A percentile compares a stretch with the other conserved stretches of the same genome.
Evolutionary conservation across 805 yeast species (phyloP).

Genomic region (Aciculoconidium aculeatum): DNA sequence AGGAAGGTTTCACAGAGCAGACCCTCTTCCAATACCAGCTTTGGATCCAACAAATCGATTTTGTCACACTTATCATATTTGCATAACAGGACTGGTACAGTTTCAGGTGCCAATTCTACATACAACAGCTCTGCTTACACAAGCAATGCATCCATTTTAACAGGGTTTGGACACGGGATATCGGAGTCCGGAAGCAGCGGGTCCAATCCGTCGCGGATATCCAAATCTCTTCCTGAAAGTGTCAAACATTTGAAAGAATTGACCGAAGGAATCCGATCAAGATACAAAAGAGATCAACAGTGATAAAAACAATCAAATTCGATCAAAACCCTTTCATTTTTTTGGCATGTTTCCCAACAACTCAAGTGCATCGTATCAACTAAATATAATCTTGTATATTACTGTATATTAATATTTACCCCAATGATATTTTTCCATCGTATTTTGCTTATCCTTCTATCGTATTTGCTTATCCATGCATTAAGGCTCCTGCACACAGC

Average conservation of each 20-base stretch:
- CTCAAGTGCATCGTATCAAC: too few species aligned
- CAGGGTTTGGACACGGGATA: constrained; percentile 32
- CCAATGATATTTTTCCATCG: too few species aligned
- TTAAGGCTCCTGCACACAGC: too few species aligned
- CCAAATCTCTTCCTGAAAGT: constrained; percentile 14
- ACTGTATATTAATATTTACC: constrained; percentile 4
- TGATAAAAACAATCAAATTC: too few species aligned
- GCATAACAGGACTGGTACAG: constrained; percentile 6
- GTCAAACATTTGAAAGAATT: constrained; percentile 19
- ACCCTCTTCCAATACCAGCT: not conserved
- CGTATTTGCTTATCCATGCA: too few species aligned
- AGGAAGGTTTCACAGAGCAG: constrained; percentile 1
- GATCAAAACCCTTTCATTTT: too few species aligned
- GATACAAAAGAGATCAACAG: constrained; percentile 3
- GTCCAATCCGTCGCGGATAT: constrained; percentile 25
- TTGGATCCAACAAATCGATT: constrained; percentile 6
- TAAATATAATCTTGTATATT: constrained; percentile 3
- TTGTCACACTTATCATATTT: constrained; percentile 9
- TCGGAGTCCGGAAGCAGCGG: constrained; percentile 36
- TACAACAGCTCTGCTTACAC: constrained; percentile 10
- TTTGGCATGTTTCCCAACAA: too few species aligned
- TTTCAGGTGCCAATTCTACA: constrained; percentile 10
- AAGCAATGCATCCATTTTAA: constrained; percentile 24
- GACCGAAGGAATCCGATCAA: constrained; percentile 14
- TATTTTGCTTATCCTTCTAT: too few species aligned